A percentile compares a stretch with the other conserved stretches of the same genome.
These are phyloP conservation scores for Dovyalis caffra DNA, from an alignment of 345 rosid species.

Conservation along the genomic window DNA sequence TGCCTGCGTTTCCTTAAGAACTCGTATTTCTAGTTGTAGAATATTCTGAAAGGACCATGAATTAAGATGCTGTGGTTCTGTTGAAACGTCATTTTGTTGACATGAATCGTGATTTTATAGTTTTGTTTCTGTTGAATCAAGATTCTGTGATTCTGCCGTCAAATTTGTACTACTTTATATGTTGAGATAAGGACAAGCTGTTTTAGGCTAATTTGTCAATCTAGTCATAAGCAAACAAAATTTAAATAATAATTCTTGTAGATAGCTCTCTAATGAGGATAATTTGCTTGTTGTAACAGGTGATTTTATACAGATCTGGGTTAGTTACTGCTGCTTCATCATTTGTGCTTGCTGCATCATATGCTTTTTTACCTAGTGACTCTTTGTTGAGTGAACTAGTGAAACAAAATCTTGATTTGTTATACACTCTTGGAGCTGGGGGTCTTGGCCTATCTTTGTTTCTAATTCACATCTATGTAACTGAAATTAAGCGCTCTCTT, in stretches of 20 bases:
- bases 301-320: conserved; percentile 77
- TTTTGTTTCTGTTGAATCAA: too few species aligned
- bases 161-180: too few species aligned
- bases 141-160: too few species aligned
- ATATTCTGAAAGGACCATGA: too few species aligned
- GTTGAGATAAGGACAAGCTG: too few species aligned
- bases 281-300: conserved; percentile 44
- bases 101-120: too few species aligned
- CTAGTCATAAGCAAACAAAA: not conserved
- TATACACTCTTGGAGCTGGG: conserved; percentile 67
- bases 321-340: conserved; percentile 80
- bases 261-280: not conserved
- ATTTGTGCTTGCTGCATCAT: conserved; percentile 73
- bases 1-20: too few species aligned
- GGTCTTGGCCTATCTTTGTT: conserved; percentile 75
- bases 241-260: too few species aligned
- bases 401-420: conserved; percentile 59
- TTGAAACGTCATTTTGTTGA: too few species aligned
- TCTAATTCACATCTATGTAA: conserved; percentile 85
- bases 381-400: conserved; percentile 45
- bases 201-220: not conserved
- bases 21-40: too few species aligned
- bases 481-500: conserved; percentile 90
- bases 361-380: conserved; percentile 61
- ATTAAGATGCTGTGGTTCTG: too few species aligned